Percentiles rank a stretch among this genome's conserved stretches.
phyloP scores from a whole-genome alignment of 106 monocot genomes.

The Allium sativum region DNA sequence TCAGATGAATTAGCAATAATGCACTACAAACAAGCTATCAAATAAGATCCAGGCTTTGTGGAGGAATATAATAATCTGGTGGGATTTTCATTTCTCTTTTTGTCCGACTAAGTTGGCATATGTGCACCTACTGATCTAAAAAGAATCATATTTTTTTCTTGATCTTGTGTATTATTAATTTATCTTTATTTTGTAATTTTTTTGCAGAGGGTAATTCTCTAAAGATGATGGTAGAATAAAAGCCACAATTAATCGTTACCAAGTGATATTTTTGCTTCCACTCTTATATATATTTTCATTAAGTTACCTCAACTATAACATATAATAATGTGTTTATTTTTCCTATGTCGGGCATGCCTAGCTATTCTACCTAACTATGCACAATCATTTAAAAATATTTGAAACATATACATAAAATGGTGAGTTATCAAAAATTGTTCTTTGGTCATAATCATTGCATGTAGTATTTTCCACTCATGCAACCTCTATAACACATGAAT shows the following conservation, averaged over 20 bases:
- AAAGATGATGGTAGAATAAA: conserved; percentile 86
- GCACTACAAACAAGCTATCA: conserved; percentile 80
- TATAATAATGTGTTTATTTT: not conserved
- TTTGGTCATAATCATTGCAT: not conserved
- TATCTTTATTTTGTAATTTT: not conserved
- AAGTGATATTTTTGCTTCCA: conserved; percentile 22
- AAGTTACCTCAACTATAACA: too few relatives aligned
- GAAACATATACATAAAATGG: conserved; percentile 91
- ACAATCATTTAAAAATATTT: conserved; percentile 89
- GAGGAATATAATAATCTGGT: conserved; percentile 98
- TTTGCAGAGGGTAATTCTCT: conserved; percentile 76
- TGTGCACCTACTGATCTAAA: not conserved
- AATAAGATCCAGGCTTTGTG: conserved; percentile 64
- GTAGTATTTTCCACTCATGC: not conserved
- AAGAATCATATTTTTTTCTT: not conserved
- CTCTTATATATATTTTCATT: not conserved
- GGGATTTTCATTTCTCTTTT: conserved; percentile 2
- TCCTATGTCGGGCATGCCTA: conserved; percentile 58
- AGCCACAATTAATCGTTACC: conserved; percentile 71
- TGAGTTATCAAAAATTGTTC: conserved; percentile 18
- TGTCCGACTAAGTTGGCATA: not conserved
- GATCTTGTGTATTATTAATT: not conserved
- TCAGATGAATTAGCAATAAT: conserved; percentile 84
- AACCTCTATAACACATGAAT: conserved; percentile 45
- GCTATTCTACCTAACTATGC: conserved; percentile 79